Evolutionary conservation across 352 stramenopile species (phyloP), one percentile per base, ranked within the genome.

Genomic region (Labyrinthula sp.): DNA sequence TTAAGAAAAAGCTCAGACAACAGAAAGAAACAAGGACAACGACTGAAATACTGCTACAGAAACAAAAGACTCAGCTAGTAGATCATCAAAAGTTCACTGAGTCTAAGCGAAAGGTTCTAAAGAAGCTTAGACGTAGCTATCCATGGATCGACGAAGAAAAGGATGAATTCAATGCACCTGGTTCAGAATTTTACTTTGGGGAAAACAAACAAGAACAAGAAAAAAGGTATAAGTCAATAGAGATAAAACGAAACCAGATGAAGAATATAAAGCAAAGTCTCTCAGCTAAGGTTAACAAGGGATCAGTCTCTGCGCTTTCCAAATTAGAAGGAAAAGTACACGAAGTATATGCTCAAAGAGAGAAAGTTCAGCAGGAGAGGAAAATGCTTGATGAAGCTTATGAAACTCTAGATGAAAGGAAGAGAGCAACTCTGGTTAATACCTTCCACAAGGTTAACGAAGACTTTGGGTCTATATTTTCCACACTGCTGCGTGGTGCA

Each of bases 361-460:
- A n/a, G n/a, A 56, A 95, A 95, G 30, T 89, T 97, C 59, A 95
- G 95, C 58, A 79, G 89, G 50, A 97, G 97, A 57, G 98, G 98
- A 47, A 79, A 94, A 46, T 76, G 73, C 7, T 89, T 97, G 2
- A 99, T 99, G 57, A 82, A 92, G 57, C 89, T 98, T n/a, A n/a
- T n/a, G n/a, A n/a, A n/a, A n/a, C n/a, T 50, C 72, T 99, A 2
- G 90, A 98, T 61, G 69, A 81, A 8, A 97, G 98, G 71, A 98
- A 98, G 59, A 93, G 93, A 49, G 72, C 92, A 58, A 77, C 82
- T 5, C 65, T 94, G 7, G 56, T 94, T 55, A 88, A 73, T 8
- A 97, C 89, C 3, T 99, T 86, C 82, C 68, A 77, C 3, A 95
- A 97, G 68, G 90, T 99, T 8, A 98, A 95, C 63, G 81, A 86